Evolutionary conservation across 495 filamentous ascomycete genomes (phyloP).

Genomic region (Zalerion maritima): DNA sequence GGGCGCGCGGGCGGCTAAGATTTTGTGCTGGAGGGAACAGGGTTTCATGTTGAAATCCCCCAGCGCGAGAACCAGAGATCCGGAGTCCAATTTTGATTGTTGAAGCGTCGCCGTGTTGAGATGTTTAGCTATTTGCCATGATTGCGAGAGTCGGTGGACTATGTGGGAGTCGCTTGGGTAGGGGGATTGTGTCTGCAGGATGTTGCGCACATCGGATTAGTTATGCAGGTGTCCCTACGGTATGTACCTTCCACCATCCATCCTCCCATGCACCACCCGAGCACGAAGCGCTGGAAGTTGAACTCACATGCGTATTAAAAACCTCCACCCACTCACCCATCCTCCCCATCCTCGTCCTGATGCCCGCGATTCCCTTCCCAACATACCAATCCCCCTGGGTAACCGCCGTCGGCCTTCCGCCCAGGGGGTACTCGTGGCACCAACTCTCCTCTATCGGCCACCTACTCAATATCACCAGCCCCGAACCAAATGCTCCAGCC

Average conservation of each 20-base stretch:
- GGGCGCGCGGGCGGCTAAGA: slow-evolving; percentile 65
- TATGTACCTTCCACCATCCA: no score
- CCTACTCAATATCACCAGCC: slow-evolving; percentile 80
- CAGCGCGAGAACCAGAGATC: slow-evolving; percentile 68
- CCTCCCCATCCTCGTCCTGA: slow-evolving; percentile 59
- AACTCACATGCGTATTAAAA: slow-evolving; percentile 71
- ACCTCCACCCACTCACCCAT: slow-evolving; percentile 66
- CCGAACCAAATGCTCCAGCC: slow-evolving; percentile 76
- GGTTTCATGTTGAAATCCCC: slow-evolving; percentile 97
- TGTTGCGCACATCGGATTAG: no score
- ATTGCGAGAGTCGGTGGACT: slow-evolving; percentile 80
- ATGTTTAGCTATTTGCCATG: slow-evolving; percentile 93
- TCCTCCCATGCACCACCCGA: no score
- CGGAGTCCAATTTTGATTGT: no score
- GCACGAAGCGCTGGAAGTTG: neutral
- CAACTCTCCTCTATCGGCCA: slow-evolving; percentile 92
- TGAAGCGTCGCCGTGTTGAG: slow-evolving; percentile 70
- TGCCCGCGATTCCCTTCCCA: slow-evolving; percentile 85
- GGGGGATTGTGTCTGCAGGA: slow-evolving; percentile 58
- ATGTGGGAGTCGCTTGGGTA: slow-evolving; percentile 77
- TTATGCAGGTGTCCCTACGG: neutral
- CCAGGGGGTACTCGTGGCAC: slow-evolving; percentile 80
- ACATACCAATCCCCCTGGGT: slow-evolving; percentile 91
- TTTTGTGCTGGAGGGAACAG: slow-evolving; percentile 66
- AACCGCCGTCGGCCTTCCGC: slow-evolving; percentile 86